Evolutionary conservation across 139 green algal species (phyloP), one percentile per base, ranked within the genome.

Genomic region (Coccomyxa sp.): DNA sequence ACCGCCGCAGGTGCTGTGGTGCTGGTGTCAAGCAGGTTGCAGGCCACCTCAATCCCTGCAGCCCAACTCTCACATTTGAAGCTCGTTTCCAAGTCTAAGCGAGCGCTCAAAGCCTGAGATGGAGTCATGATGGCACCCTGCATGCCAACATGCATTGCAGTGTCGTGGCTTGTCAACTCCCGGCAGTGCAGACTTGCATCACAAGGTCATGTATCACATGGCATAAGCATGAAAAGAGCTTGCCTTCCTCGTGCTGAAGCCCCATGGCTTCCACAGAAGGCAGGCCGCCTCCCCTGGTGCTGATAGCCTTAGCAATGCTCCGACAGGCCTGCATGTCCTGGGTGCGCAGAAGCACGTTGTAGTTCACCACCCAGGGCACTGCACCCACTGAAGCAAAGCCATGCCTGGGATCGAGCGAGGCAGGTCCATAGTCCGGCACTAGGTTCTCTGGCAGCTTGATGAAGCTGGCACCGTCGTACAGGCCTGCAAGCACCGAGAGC

Each of bases 291-390:
- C 93, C 93, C 0, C 90, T 77, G 73, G 88, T 81, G 68, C 87
- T 92, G 1, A 97, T 81, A n/a, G 40, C 64, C 12, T 74, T 71
- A 0, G 92, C 89, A 18, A 97, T 83, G 10, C 55, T 35, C 9
- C 79, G 50, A 4, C 79, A 89, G 35, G 82, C 79, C 76, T 39
- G 34, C 74, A 86, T 33, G 54, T 94, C 84, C 14, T 8, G 8
- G 2, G 71, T 86, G 0, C 39, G 40, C 40, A 92, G 74, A 58
- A 90, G 86, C 55, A 97, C 87, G 41, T 97, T 97, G 81, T 85
- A 94, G 78, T 97, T 97, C 6, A 92, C 73, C 6, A 97, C 81
- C 92, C 90, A 95, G 9, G 84, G 87, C 8, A 80, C 76, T 6
- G 92, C 87, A 1, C 93, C 93, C 0, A 97, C 39, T 5, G 84